Conservation (phyloP, 2,329 filamentous ascomycete species). For the Diaporthe destruens region DNA sequence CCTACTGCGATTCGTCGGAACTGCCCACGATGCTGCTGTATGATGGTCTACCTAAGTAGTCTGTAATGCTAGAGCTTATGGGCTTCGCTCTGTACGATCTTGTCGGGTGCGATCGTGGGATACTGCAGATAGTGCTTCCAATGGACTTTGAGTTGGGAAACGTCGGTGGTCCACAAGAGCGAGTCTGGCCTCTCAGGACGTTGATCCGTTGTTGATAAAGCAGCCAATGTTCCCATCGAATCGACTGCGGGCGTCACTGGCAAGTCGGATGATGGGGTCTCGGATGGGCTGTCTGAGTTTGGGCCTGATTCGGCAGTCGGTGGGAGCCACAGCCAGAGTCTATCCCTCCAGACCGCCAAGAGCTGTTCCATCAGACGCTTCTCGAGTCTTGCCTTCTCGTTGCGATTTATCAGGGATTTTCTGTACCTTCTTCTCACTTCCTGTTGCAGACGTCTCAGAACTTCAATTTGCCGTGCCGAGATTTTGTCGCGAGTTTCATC, state of each 20-base stretch:
- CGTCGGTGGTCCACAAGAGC: neutral
- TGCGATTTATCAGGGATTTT: too few relatives aligned
- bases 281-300: neutral
- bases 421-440: too few relatives aligned
- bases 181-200: neutral
- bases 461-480: neutral
- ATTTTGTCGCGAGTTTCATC: neutral
- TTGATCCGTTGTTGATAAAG: too few relatives aligned
- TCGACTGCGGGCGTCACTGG: neutral
- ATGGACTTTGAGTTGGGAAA: neutral
- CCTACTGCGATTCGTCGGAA: neutral
- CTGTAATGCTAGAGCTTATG: neutral
- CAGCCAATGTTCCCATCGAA: neutral
- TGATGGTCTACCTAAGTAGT: too few relatives aligned
- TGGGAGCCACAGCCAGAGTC: neutral
- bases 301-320: too few relatives aligned
- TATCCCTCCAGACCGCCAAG: neutral
- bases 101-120: neutral
- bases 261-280: neutral
- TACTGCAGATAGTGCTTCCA: conserved; percentile 7
- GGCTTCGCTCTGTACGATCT: neutral
- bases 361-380: neutral
- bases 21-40: neutral
- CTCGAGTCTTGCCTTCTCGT: too few relatives aligned
- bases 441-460: neutral